phyloP scores from a whole-genome alignment of 208 protist genomes.

The Leishmania braziliensis region DNA sequence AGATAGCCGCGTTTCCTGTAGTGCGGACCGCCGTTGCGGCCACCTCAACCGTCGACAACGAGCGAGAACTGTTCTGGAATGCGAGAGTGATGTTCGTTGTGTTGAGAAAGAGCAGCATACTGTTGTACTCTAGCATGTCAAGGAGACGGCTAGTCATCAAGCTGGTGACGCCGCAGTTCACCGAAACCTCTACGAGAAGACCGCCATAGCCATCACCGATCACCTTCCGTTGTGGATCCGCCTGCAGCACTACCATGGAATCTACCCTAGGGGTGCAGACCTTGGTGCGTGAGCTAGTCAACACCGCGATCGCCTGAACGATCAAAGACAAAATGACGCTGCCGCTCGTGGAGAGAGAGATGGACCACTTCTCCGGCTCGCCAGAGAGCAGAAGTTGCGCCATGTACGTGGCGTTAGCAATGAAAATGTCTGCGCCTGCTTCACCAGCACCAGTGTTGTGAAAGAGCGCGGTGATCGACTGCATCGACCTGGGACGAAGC shows the following conservation, averaged over 20 bases:
- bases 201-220: conserved; percentile 24
- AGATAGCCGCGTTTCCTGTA: neutral
- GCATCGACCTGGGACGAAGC: neutral
- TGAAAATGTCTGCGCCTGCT: neutral
- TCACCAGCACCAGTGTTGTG: neutral
- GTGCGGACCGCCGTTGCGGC: neutral
- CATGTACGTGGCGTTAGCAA: conserved; percentile 2
- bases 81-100: conserved; percentile 5
- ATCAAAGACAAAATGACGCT: neutral
- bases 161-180: neutral
- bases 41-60: conserved; percentile 4
- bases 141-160: conserved; percentile 26
- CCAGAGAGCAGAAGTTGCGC: conserved; percentile 13
- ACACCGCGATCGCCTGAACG: neutral
- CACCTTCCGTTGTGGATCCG: neutral
- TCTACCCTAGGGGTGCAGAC: conserved; percentile 5
- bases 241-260: conserved; percentile 2
- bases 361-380: conserved; percentile 5
- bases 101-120: conserved; percentile 10
- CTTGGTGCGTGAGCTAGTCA: conserved; percentile 6
- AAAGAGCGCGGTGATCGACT: conserved; percentile 9
- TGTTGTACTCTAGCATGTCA: conserved; percentile 15
- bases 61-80: conserved; percentile 9
- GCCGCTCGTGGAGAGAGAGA: neutral
- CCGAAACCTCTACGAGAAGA: neutral